Base-by-base conservation (phyloP, 1,284 basidiomycete genomes). In the Mycena citricolor region DNA sequence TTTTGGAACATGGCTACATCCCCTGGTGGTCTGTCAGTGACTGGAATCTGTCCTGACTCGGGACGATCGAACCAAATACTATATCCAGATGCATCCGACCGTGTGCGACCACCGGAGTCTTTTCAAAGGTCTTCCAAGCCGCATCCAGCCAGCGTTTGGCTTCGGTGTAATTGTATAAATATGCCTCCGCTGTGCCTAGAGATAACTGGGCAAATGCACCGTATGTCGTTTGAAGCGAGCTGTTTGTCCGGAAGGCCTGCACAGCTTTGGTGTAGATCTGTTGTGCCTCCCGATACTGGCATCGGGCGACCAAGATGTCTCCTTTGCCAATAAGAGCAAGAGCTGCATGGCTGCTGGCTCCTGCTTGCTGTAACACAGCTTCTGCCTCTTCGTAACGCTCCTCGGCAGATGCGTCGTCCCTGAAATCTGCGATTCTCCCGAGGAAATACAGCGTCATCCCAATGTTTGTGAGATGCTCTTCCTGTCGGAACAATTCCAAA, bases 401-500 rank as follows among this genome's bases (percentile, higher is more conserved):
- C 11, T 50, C 40, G 8, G 51, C 44, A 2, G 12, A 8, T 24
- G 25, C 43, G 41, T 53, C 48, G 17, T 48, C 34, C 10, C 37
- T 31, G 22, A 44, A 44, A 7, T 17, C 32, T 10, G 42, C 41
- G 11, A 55, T 39, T 44, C 30, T 38, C 25, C 42, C 51, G 6
- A 55, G 37, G 25, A 49, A 38, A 24, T 29, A 49, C 8, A 44
- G 20, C 5, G 51, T 36, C 41, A 52, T 25, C 3, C 51, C 51
- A 20, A 54, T 39, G 35, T 54, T 54, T 5, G 50, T 50, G 28
- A 52, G 29, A 32, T 50, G 22, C 28, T 52, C 44, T 12, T 44
- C 20, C 24, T 52, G 40, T 23, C 47, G 44, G 34, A 54, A 54
- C 10, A 54, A 32, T n/a, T 17, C 38, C 38, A 54, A 42, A 36